Percentiles rank a stretch among this genome's conserved stretches.
Evolutionary conservation across 2,329 filamentous ascomycete genomes (phyloP).

Genomic region (Fusarium ambrosium): DNA sequence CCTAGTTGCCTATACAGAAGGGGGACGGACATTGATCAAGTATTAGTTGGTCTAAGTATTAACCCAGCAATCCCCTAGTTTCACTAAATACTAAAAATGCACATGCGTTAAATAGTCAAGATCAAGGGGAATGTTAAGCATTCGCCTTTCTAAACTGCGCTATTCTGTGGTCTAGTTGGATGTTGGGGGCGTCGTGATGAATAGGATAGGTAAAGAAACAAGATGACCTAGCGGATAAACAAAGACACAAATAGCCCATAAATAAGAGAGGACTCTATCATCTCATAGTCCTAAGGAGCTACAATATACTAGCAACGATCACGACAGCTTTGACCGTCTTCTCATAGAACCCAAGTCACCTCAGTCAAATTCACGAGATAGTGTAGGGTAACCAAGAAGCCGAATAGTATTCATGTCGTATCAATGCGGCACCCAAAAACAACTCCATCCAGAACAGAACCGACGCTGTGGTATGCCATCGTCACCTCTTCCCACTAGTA

Average conservation of each 20-base stretch:
- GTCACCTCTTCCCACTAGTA: conserved; percentile 24
- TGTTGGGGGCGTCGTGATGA: background rate
- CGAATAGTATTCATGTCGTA: conserved; percentile 5
- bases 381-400: conserved; percentile 13
- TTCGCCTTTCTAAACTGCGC: background rate
- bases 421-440: conserved; percentile 24
- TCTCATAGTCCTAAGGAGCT: background rate
- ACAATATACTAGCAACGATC: background rate
- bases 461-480: conserved; percentile 30
- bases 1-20: background rate
- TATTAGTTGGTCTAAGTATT: background rate
- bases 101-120: background rate
- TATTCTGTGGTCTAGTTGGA: background rate
- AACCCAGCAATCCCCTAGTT: background rate
- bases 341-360: background rate
- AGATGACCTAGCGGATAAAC: no score
- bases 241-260: no score
- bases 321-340: background rate
- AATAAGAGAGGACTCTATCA: no score
- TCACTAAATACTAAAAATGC: background rate
- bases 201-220: no score
- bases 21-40: background rate
- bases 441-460: conserved; percentile 33
- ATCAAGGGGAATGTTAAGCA: background rate
- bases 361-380: background rate